Evolutionary conservation across 169 alveolate genomes (phyloP).

Genomic region (Cryptosporidium meleagridis): DNA sequence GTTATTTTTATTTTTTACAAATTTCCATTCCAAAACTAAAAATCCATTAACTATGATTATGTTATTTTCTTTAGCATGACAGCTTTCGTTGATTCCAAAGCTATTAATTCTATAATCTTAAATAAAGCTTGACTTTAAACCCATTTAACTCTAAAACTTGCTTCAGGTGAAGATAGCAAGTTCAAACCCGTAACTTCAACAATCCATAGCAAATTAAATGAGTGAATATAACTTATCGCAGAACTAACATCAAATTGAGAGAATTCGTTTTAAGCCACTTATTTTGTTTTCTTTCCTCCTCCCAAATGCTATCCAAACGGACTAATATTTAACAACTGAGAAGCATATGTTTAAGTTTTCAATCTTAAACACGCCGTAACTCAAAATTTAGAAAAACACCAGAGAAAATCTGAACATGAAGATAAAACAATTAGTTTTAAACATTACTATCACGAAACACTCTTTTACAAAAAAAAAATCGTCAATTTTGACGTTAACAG

Average conservation of each 20-base stretch:
- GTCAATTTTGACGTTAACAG: background rate
- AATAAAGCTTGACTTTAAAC: background rate
- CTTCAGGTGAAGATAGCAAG: background rate
- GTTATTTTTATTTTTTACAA: background rate
- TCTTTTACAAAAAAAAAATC: background rate
- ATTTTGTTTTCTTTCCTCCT: background rate
- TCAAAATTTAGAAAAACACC: background rate
- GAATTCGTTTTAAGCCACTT: background rate
- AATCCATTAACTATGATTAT: background rate
- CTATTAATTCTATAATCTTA: background rate
- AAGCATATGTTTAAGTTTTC: background rate
- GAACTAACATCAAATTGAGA: background rate
- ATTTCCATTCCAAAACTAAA: background rate
- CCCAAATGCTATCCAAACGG: background rate
- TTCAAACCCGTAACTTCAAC: background rate
- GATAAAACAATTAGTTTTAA: conserved; percentile 10
- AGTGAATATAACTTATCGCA: background rate
- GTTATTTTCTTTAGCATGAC: background rate
- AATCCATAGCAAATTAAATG: background rate
- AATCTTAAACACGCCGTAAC: background rate
- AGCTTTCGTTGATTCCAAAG: background rate
- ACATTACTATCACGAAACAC: conserved; percentile 6
- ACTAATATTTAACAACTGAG: background rate
- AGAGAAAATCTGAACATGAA: background rate
- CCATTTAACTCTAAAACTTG: background rate